A percentile compares a stretch with the other conserved stretches of the same genome.
phyloP scores from a whole-genome alignment of 2,329 filamentous ascomycete species.

The Colletotrichum magnum region DNA sequence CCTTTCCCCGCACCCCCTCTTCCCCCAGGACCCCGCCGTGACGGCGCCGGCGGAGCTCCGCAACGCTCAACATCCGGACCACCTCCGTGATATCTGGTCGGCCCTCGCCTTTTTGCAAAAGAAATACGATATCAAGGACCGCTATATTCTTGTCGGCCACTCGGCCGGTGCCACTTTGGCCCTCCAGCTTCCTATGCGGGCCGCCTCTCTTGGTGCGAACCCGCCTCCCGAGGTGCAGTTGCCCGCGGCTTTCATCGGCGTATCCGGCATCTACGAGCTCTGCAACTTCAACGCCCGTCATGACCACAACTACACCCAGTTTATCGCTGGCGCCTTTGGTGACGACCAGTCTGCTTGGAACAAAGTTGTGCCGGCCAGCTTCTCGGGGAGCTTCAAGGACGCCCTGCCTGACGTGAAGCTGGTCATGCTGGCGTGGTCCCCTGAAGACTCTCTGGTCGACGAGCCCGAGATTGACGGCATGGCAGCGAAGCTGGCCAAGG shows the following conservation, averaged over 20 bases:
- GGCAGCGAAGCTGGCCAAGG: slow-evolving; percentile 59
- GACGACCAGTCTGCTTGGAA: slow-evolving; percentile 64
- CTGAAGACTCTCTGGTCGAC: slow-evolving; percentile 66
- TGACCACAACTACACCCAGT: slow-evolving; percentile 65
- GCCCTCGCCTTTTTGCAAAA: slow-evolving; percentile 64
- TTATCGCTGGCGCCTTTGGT: slow-evolving; percentile 75
- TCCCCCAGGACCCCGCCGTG: slow-evolving; percentile 51
- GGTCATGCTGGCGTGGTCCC: slow-evolving; percentile 60
- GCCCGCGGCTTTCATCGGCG: slow-evolving; percentile 69
- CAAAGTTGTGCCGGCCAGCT: slow-evolving; percentile 67
- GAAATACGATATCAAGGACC: slow-evolving; percentile 60
- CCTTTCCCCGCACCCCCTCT: slow-evolving; percentile 66
- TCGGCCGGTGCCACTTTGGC: slow-evolving; percentile 75
- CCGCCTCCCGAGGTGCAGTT: slow-evolving; percentile 49
- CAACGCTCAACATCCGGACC: slow-evolving; percentile 69
- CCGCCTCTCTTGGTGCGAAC: slow-evolving; percentile 46
- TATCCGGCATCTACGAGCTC: slow-evolving; percentile 79
- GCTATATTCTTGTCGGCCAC: slow-evolving; percentile 73
- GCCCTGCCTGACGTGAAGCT: slow-evolving; percentile 53
- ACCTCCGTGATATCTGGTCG: slow-evolving; percentile 69
- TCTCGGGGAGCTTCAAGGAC: slow-evolving; percentile 56
- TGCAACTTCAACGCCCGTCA: slow-evolving; percentile 64
- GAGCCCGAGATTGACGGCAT: slow-evolving; percentile 72
- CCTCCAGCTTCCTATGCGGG: slow-evolving; percentile 70
- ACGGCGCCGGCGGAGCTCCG: slow-evolving; percentile 49